Base-by-base conservation (phyloP, 306 rosid species). In the Corylus avellana region DNA sequence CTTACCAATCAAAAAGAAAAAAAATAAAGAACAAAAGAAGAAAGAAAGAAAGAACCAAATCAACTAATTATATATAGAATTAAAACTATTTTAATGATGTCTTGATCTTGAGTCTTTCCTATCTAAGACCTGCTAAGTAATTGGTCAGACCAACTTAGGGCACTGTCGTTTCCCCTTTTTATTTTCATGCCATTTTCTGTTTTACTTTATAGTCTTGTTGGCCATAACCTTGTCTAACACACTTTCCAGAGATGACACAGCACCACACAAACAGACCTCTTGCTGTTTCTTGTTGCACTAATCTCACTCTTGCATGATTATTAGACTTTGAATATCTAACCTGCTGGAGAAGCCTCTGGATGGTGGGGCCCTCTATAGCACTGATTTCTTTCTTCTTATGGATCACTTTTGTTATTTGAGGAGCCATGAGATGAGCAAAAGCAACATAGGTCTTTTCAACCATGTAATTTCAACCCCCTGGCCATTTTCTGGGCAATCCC, bases 381-480 rank as follows among this genome's bases (percentile, higher is more conserved):
- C 2, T 68, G 49, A 42, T 42, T 63, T 5, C 3, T 63, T 8
- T 13, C 44, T 42, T 66, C 22, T 44, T 18, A 39, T 67, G 51
- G 51, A 44, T 68, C 32, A 68, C 72, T 68, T 32, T 7, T 63
- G 46, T 63, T 63, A 29, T 13, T 63, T 68, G 72, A 20, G 12
- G 48, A 68, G 25, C 51, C 9, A n/a, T 68, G 16, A 68, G 72
- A 67, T 67, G 14, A 67, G 18, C 72, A 17, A 42, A 42, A 67
- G 72, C 22, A 39, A 67, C 51, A 8, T 29, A 39, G 50, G 72
- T 68, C 51, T 18, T n/a, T 68, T 51, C 72, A 10, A 18, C 3
- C 17, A 68, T 68, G 72, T 68, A 48, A 39, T 68, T 68, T 29
- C 51, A 39, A 68, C 17, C 42, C 42, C 16, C 70, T 64, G 48